These are phyloP conservation scores for Talaromyces sp. DNA, from an alignment of 2,329 filamentous ascomycete genomes.

Conservation along the genomic window DNA sequence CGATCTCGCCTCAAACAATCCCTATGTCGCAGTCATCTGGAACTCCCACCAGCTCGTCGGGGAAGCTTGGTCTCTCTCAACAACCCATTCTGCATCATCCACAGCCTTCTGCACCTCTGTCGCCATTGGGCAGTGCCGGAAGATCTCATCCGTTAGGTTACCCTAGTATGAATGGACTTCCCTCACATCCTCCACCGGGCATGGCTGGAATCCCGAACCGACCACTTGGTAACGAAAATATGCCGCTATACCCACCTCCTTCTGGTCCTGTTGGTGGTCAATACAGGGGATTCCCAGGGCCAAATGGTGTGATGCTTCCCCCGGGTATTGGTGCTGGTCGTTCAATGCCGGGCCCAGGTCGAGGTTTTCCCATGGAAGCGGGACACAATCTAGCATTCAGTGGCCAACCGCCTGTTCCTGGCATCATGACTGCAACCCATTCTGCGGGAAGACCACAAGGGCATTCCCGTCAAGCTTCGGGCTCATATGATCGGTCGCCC, in stretches of 20 bases:
- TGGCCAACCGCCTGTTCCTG: conserved; percentile 34
- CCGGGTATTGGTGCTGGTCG: conserved; percentile 55
- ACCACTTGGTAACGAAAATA: conserved; percentile 42
- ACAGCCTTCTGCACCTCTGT: conserved; percentile 58
- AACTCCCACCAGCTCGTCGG: conserved; percentile 56
- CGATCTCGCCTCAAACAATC: conserved; percentile 54
- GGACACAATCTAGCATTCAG: conserved; percentile 33
- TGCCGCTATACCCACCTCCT: conserved; percentile 51
- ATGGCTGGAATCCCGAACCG: conserved; percentile 53
- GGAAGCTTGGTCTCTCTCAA: conserved; percentile 53
- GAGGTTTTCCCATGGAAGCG: conserved; percentile 38
- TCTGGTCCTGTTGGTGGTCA: conserved; percentile 48
- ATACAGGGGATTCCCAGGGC: conserved; percentile 49
- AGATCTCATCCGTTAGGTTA: conserved; percentile 51
- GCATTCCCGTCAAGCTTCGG: conserved; percentile 73
- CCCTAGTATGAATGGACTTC: conserved; percentile 47
- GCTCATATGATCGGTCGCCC: conserved; percentile 51
- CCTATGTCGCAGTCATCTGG: conserved; percentile 63
- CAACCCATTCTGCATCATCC: conserved; percentile 51
- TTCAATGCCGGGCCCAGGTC: conserved; percentile 50
- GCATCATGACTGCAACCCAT: conserved; percentile 6
- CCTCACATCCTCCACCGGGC: conserved; percentile 48
- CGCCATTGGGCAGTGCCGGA: conserved; percentile 58
- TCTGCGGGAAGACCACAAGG: conserved; percentile 34
- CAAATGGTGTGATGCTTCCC: conserved; percentile 48